These are phyloP conservation scores for Hemileccinum impolitum DNA, from an alignment of 768 basidiomycete genomes.

Conservation along the genomic window DNA sequence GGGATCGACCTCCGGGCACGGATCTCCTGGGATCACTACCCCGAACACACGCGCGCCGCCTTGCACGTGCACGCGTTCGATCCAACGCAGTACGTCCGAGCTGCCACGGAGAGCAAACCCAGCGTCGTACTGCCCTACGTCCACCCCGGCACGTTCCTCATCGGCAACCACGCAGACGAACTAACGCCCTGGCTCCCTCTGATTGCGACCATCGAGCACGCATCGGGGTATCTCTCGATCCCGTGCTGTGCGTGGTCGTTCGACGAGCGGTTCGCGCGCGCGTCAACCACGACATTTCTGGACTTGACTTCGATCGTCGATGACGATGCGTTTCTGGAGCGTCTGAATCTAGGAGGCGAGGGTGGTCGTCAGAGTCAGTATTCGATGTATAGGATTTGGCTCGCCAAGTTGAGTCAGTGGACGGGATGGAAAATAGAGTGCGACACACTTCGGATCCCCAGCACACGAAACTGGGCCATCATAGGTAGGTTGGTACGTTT, in stretches of 20 bases:
- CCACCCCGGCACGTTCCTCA: conserved; percentile 61
- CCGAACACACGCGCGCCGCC: conserved; percentile 52
- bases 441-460: conserved; percentile 85
- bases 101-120: background rate
- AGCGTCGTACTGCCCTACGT: conserved; percentile 28
- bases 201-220: conserved; percentile 56
- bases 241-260: conserved; percentile 91
- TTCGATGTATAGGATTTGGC: conserved; percentile 82
- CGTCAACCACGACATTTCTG: conserved; percentile 30
- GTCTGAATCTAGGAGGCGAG: conserved; percentile 59
- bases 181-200: conserved; percentile 93
- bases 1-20: conserved; percentile 88
- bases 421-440: conserved; percentile 88
- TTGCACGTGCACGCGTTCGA: conserved; percentile 73
- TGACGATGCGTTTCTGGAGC: conserved; percentile 35
- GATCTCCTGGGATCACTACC: conserved; percentile 80
- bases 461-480: conserved; percentile 91
- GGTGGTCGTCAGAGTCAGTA: conserved; percentile 67
- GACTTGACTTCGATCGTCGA: conserved; percentile 14
- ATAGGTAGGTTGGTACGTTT: conserved; percentile 53
- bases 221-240: conserved; percentile 74
- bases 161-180: conserved; percentile 96
- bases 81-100: conserved; percentile 36
- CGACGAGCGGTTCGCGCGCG: conserved; percentile 61
- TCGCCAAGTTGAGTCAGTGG: conserved; percentile 65